Evolutionary conservation across 257 asterid genomes (phyloP), one percentile per base, ranked within the genome.

Genomic region (Cordia subcordata): DNA sequence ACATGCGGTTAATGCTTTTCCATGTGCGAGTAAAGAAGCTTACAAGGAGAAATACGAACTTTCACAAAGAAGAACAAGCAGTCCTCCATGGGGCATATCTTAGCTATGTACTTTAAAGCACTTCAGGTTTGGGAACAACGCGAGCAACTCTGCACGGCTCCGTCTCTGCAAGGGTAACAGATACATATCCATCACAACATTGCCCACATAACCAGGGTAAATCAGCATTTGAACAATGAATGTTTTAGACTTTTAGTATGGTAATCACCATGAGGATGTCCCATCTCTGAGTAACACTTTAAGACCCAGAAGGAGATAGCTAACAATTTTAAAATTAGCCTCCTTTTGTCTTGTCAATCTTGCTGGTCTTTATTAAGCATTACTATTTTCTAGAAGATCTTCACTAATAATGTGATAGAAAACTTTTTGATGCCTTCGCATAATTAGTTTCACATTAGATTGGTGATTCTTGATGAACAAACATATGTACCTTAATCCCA

Each of bases 71-170:
- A 27, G 35, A 1, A 1, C 6, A 27, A 27, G 35, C 35, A 27
- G 35, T 27, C 35, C 6, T 27, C 35, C 35, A 27, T 6, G 6
- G 35, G 35, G 6, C 3, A 27, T 27, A 27, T 2, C 46, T 76
- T 68, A 93, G 84, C 97, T 88, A 47, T 92, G 99, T 65, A 89
- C 96, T 75, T 85, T 89, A 55, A 93, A 93, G 81, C 95, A 84
- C 58, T 52, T 64, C n/a, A 93, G 72, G 55, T 82, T 84, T 3
- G 97, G 96, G 66, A 88, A 92, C 74, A 83, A 13, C 70, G 76
- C 77, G 23, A 89, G 91, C 81, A 93, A 74, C 62, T 86, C 78
- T 35, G 73, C 85, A 18, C 78, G 86, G 75, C 70, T 78, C 40
- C 97, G 83, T 66, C 81, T 81, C 99, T 52, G 56, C 23, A 62